Percentiles rank a stretch among this genome's conserved stretches.
phyloP scores from a whole-genome alignment of 2,329 filamentous ascomycete species.

The Chaetomium globosum region DNA sequence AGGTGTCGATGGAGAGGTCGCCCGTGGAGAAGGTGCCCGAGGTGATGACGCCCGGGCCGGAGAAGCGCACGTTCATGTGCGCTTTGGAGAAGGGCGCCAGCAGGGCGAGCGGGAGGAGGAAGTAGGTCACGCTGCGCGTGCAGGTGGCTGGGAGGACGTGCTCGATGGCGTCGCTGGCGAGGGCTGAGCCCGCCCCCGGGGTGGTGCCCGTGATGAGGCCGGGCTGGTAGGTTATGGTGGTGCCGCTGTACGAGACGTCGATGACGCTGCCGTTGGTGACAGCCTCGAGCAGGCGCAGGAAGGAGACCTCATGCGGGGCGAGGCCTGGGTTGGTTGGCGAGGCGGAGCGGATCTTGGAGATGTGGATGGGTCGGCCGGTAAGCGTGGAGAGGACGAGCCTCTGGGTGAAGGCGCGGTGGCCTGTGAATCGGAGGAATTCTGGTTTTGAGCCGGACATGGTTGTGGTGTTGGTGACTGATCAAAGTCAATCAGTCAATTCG shows the following conservation, averaged over 20 bases:
- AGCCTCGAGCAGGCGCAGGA: constrained; percentile 89
- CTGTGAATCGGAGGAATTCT: constrained; percentile 74
- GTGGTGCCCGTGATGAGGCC: constrained; percentile 88
- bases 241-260: constrained; percentile 95
- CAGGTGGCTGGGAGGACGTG: constrained; percentile 79
- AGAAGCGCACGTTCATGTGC: constrained; percentile 86
- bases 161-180: constrained; percentile 71
- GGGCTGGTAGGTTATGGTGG: constrained; percentile 86
- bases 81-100: constrained; percentile 92
- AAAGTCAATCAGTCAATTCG: background rate
- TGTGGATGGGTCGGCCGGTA: constrained; percentile 84
- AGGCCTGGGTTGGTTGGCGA: constrained; percentile 87
- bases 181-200: constrained; percentile 70
- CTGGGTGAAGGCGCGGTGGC: constrained; percentile 78
- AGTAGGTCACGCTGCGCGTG: constrained; percentile 84
- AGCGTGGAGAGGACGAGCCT: constrained; percentile 88
- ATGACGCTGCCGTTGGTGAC: constrained; percentile 94
- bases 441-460: constrained; percentile 51
- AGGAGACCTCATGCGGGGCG: constrained; percentile 89
- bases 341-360: constrained; percentile 88
- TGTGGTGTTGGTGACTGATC: constrained; percentile 11
- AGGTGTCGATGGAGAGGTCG: constrained; percentile 89
- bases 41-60: constrained; percentile 90
- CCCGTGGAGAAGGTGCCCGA: constrained; percentile 74
- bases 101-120: constrained; percentile 83